Evolutionary conservation across 768 basidiomycete species (phyloP).

Genomic region (Tylopilus rubrobrunneus): DNA sequence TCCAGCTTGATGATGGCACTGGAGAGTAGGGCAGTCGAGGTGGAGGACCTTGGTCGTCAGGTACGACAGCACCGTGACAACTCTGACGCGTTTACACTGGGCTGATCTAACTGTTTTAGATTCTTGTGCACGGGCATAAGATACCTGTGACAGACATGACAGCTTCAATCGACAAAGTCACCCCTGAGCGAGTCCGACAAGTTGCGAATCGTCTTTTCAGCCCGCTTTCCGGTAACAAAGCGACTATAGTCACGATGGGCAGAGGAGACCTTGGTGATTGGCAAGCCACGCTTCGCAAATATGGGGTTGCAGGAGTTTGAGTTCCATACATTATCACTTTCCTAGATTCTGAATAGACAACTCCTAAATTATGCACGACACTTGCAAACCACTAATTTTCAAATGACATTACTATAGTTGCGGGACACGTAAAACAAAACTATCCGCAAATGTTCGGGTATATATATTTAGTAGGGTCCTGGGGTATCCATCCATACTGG

Average conservation of each 20-base stretch:
- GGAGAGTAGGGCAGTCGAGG: conserved; percentile 80
- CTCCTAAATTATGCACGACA: neutral
- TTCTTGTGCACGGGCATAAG: conserved; percentile 83
- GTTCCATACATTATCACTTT: neutral
- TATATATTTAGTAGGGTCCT: conserved; percentile 41
- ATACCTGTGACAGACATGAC: conserved; percentile 91
- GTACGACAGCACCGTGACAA: conserved; percentile 32
- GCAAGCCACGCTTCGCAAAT: conserved; percentile 59
- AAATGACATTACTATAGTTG: neutral
- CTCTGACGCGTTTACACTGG: neutral
- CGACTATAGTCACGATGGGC: conserved; percentile 84
- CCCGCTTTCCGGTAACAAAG: conserved; percentile 53
- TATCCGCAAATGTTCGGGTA: conserved; percentile 65
- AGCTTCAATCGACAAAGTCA: conserved; percentile 75
- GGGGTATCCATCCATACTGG: conserved; percentile 80
- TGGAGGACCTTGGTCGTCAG: conserved; percentile 91
- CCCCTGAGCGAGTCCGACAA: conserved; percentile 61
- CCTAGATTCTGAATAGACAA: neutral
- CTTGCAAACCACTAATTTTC: conserved; percentile 1
- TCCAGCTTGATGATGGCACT: conserved; percentile 92
- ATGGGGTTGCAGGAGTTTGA: conserved; percentile 50
- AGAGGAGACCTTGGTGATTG: conserved; percentile 72
- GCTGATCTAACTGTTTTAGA: conserved; percentile 35
- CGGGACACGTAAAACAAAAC: neutral
- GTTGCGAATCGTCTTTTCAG: conserved; percentile 79